Conservation (phyloP, 1,139 yeast species). For the Geotrichum armillariae region DNA sequence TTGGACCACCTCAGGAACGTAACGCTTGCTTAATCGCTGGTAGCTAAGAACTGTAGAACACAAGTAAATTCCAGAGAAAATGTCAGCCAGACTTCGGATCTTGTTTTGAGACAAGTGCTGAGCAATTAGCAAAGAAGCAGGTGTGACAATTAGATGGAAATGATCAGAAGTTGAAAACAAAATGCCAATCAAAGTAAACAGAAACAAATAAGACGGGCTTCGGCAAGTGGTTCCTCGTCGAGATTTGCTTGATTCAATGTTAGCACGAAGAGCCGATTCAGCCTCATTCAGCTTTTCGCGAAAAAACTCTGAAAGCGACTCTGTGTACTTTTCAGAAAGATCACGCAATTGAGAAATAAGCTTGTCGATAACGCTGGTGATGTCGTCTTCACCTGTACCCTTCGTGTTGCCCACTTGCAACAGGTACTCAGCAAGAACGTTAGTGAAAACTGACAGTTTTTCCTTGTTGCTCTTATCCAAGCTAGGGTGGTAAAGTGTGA, state of each 20-base stretch:
- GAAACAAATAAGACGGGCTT: conserved; percentile 54
- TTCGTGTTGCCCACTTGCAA: conserved; percentile 49
- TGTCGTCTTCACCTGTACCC: conserved; percentile 30
- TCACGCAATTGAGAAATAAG: conserved; percentile 55
- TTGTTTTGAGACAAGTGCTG: conserved; percentile 62
- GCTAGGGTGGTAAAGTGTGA: conserved; percentile 69
- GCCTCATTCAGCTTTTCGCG: conserved; percentile 44
- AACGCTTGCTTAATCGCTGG: conserved; percentile 78
- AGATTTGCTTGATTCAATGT: conserved; percentile 16
- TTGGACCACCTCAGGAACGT: conserved; percentile 71
- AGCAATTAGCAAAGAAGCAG: conserved; percentile 70
- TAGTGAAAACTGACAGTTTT: conserved; percentile 63
- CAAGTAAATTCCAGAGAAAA: conserved; percentile 58
- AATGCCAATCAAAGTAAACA: conserved; percentile 69
- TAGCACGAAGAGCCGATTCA: conserved; percentile 11
- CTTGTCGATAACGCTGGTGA: conserved; percentile 43
- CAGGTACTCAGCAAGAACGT: conserved; percentile 64
- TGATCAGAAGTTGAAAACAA: conserved; percentile 94
- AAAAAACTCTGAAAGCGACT: conserved; percentile 57
- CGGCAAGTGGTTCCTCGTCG: background rate
- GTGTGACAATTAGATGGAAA: conserved; percentile 88
- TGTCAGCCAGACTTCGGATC: conserved; percentile 41
- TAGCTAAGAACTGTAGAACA: conserved; percentile 65
- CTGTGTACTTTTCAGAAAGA: conserved; percentile 66
- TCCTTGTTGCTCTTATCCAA: conserved; percentile 81